Evolutionary conservation across 768 basidiomycete species (phyloP).

Genomic region (Phylloporus sp.): DNA sequence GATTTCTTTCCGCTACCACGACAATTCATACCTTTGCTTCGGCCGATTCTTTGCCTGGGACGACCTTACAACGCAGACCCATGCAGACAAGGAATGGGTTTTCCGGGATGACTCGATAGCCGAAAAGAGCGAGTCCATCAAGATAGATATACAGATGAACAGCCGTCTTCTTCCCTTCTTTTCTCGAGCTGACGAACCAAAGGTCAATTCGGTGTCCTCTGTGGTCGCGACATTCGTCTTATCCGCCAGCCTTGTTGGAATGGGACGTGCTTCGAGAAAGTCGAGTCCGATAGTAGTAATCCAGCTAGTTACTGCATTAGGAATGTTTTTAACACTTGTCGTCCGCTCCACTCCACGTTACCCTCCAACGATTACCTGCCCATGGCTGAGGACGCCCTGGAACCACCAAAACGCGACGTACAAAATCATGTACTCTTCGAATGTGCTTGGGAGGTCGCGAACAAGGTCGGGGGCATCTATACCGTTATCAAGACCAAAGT

Average conservation of each 20-base stretch:
- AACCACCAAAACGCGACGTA: constrained; percentile 57
- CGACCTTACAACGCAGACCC: constrained; percentile 79
- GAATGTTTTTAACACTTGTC: constrained; percentile 9
- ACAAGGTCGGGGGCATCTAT: constrained; percentile 99
- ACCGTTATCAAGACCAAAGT: constrained; percentile 99
- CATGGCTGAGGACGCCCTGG: constrained; percentile 21
- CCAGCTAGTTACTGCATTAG: constrained; percentile 25
- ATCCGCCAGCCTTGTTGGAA: constrained; percentile 29
- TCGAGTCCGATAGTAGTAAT: no score
- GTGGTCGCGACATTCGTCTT: constrained; percentile 35
- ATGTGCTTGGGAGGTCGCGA: constrained; percentile 97
- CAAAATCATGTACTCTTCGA: constrained; percentile 84
- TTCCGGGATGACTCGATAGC: constrained; percentile 50
- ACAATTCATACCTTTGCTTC: not conserved
- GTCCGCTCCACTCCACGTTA: not conserved
- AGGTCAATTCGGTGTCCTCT: constrained; percentile 47
- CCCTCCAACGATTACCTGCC: not conserved
- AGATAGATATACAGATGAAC: constrained; percentile 69
- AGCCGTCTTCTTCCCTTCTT: constrained; percentile 37
- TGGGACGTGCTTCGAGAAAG: no score
- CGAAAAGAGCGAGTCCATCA: constrained; percentile 43
- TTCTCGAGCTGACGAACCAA: constrained; percentile 1
- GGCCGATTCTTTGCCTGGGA: constrained; percentile 86
- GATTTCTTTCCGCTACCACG: not conserved
- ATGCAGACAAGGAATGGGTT: constrained; percentile 54